phyloP scores from a whole-genome alignment of 768 basidiomycete species.

The Strobilomyces confusus region DNA sequence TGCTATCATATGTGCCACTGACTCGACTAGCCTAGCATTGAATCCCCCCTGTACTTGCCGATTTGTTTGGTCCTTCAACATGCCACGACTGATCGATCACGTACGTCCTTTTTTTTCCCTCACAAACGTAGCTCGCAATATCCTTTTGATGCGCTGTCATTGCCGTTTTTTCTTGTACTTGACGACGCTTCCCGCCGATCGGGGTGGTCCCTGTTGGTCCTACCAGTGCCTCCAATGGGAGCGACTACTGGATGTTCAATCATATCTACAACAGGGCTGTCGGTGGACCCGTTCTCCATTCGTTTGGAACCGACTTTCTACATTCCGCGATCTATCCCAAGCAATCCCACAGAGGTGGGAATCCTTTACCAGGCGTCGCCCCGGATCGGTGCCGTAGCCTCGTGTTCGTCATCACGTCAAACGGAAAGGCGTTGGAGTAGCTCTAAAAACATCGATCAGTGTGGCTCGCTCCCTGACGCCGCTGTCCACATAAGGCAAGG shows the following conservation, averaged over 20 bases:
- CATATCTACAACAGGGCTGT: not conserved
- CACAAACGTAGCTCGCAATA: not conserved
- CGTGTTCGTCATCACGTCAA: not conserved
- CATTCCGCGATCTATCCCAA: not conserved
- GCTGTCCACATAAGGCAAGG: not conserved
- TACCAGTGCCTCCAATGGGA: slow-evolving; percentile 3
- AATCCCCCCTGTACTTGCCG: not conserved
- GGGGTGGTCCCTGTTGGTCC: slow-evolving; percentile 11
- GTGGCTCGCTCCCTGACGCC: not conserved
- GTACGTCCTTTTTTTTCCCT: slow-evolving; percentile 6
- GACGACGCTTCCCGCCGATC: not conserved
- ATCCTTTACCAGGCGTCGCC: not conserved
- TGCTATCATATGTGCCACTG: not conserved
- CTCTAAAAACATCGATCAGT: not conserved
- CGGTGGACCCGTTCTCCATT: slow-evolving; percentile 13
- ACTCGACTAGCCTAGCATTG: not conserved
- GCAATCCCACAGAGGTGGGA: slow-evolving; percentile 25
- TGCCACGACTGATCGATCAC: not conserved
- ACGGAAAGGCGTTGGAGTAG: not conserved
- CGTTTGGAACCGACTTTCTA: slow-evolving; percentile 6
- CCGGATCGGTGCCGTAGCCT: not conserved
- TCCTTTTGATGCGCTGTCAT: slow-evolving; percentile 9
- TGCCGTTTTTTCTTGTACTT: slow-evolving; percentile 4
- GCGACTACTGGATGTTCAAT: not conserved
- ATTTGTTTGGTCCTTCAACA: not conserved